Conservation (phyloP, 371 early-diverging fungal species). For the Mucor sp. region DNA sequence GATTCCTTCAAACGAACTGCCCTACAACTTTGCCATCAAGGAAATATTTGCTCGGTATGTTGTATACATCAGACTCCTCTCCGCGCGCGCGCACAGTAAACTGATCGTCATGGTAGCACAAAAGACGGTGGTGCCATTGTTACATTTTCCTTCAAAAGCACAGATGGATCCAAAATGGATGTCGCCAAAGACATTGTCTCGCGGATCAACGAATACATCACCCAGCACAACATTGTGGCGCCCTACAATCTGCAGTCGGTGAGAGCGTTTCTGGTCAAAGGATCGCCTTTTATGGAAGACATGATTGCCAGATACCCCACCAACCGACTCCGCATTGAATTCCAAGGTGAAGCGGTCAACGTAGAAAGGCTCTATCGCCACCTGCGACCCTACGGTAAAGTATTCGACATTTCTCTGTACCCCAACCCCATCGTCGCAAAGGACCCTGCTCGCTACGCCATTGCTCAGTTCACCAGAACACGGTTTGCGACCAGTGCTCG, state of each 20-base stretch:
- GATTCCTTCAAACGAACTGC: slow-evolving; percentile 32
- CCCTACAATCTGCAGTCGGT: slow-evolving; percentile 67
- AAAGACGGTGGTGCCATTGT: slow-evolving; percentile 57
- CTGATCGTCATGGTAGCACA: slow-evolving; percentile 26
- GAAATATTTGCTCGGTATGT: slow-evolving; percentile 41
- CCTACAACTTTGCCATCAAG: slow-evolving; percentile 35
- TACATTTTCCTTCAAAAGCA: slow-evolving; percentile 38
- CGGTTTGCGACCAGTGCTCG: slow-evolving; percentile 87
- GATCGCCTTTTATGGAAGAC: slow-evolving; percentile 89
- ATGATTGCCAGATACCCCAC: slow-evolving; percentile 77
- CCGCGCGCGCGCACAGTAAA: neutral
- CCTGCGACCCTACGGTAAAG: slow-evolving; percentile 81
- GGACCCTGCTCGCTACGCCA: slow-evolving; percentile 77
- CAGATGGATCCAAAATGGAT: slow-evolving; percentile 20
- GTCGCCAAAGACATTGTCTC: slow-evolving; percentile 38
- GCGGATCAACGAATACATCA: slow-evolving; percentile 38
- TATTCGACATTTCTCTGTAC: slow-evolving; percentile 72
- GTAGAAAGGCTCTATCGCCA: slow-evolving; percentile 72
- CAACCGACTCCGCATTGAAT: slow-evolving; percentile 68
- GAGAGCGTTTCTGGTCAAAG: slow-evolving; percentile 70
- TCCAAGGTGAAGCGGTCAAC: slow-evolving; percentile 62
- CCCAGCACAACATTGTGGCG: slow-evolving; percentile 43
- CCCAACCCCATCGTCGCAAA: slow-evolving; percentile 60
- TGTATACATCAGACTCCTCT: no score
- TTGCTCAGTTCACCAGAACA: slow-evolving; percentile 74